Evolutionary conservation across 1,139 yeast genomes (phyloP), one percentile per base, ranked within the genome.

Genomic region (Pichia norvegensis): DNA sequence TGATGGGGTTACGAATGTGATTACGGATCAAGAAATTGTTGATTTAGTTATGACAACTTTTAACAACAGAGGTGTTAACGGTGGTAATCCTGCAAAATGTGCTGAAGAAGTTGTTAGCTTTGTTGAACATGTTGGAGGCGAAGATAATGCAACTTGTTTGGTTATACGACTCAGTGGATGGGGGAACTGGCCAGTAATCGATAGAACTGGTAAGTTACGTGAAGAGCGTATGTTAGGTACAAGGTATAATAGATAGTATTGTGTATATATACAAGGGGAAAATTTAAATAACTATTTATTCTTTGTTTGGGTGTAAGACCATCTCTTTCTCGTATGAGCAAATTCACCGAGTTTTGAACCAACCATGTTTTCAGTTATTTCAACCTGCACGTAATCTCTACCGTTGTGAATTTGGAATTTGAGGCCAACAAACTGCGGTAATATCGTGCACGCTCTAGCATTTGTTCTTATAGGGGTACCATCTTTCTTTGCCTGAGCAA

Each of bases 361-460:
- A 53, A 92, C 97, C 98, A 92, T 92, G 57, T 92, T 95, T 60
- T 92, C 97, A 11, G 85, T 79, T 31, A 92, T 77, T 56, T 83
- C 90, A 42, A 92, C 76, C 46, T 88, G 90, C 42, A 88, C 95
- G 62, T 90, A 92, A 55, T 88, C 95, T 65, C 84, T 85, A 35
- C 98, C 98, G 66, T 92, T 92, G 67, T 92, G 98, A 40, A 92
- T 85, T 67, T 92, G 95, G 66, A 92, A 92, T 60, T 81, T 84
- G 50, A 88, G 72, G 7, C 98, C 98, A 33, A 92, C 96, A 67
- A 92, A 90, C 63, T 86, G 95, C 21, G 98, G 98, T 46, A 92
- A 70, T 48, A 92, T 85, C 21, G 97, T 92, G 62, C 97, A 92
- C 38, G 94, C 73, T 63, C 98, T 77, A 41, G 97, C 97, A 59